A percentile compares a stretch with the other conserved stretches of the same genome.
Conservation (phyloP, 306 rosid species). For the Styphnolobium japonicum region DNA sequence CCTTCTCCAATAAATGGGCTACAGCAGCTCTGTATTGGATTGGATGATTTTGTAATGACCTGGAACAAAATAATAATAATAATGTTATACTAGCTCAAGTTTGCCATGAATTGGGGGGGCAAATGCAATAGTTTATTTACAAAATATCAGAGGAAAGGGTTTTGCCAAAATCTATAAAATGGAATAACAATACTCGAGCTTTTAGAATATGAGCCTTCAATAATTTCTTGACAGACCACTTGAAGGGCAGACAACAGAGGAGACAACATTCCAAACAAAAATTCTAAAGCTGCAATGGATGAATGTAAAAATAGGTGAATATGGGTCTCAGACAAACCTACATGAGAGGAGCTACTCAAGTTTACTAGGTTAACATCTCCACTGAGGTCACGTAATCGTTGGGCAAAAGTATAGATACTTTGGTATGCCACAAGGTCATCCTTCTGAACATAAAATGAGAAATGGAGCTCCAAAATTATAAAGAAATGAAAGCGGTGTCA, state of each 20-base stretch:
- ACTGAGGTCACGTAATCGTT: constrained; percentile 58
- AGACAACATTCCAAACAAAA: background rate
- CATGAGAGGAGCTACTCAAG: background rate
- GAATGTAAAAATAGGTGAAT: background rate
- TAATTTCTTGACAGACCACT: background rate
- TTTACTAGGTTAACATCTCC: constrained; percentile 12
- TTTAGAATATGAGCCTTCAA: background rate
- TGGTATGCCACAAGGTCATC: constrained; percentile 57
- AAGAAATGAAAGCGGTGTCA: background rate
- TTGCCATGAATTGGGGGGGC: too few species aligned
- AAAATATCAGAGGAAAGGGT: background rate
- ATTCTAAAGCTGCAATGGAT: background rate
- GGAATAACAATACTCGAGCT: too few species aligned
- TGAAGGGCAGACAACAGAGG: background rate
- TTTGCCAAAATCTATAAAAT: background rate
- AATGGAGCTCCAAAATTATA: constrained; percentile 72
- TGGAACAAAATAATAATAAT: constrained; percentile 17
- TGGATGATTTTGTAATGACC: constrained; percentile 64
- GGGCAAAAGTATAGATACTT: constrained; percentile 46
- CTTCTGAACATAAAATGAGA: constrained; percentile 64
- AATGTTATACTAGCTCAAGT: background rate
- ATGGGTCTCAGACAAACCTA: background rate
- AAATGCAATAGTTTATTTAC: background rate
- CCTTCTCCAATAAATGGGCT: constrained; percentile 56
- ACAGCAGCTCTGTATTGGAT: constrained; percentile 62